Evolutionary conservation across 768 basidiomycete genomes (phyloP).

Genomic region (Suillus spraguei): DNA sequence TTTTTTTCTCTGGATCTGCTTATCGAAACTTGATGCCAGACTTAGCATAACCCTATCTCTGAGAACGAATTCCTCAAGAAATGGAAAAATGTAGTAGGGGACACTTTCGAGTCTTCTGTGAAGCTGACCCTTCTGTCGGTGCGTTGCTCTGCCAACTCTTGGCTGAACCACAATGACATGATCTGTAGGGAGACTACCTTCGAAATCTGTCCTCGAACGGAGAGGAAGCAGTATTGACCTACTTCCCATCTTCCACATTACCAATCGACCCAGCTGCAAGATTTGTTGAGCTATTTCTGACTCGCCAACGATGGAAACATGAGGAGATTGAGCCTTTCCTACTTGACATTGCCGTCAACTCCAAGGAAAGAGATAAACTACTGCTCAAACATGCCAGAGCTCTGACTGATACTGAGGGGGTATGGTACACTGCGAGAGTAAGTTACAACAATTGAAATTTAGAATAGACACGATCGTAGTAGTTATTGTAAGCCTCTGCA

Average conservation of each 20-base stretch:
- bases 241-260: conserved; percentile 76
- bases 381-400: conserved; percentile 85
- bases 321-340: conserved; percentile 86
- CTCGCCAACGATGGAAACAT: conserved; percentile 71
- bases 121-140: conserved; percentile 72
- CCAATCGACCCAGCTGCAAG: conserved; percentile 79
- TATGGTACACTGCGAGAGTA: conserved; percentile 75
- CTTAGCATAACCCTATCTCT: conserved; percentile 60
- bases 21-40: background rate
- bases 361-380: conserved; percentile 86
- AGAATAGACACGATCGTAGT: background rate
- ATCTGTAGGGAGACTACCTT: conserved; percentile 77
- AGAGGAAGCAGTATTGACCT: conserved; percentile 48
- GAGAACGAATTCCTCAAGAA: conserved; percentile 56
- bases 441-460: conserved; percentile 51
- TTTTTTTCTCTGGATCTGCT: background rate
- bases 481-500: conserved; percentile 1
- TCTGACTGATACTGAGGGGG: conserved; percentile 64
- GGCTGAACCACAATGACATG: background rate
- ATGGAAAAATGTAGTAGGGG: conserved; percentile 80
- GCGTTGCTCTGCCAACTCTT: conserved; percentile 14
- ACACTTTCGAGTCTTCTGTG: conserved; percentile 68
- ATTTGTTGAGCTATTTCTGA: conserved; percentile 88
- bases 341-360: conserved; percentile 76
- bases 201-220: conserved; percentile 40